Percentiles rank a stretch among this genome's conserved stretches.
Evolutionary conservation across 192 early-diverging fungal species (phyloP).

Genomic region (Coemansia sp.): DNA sequence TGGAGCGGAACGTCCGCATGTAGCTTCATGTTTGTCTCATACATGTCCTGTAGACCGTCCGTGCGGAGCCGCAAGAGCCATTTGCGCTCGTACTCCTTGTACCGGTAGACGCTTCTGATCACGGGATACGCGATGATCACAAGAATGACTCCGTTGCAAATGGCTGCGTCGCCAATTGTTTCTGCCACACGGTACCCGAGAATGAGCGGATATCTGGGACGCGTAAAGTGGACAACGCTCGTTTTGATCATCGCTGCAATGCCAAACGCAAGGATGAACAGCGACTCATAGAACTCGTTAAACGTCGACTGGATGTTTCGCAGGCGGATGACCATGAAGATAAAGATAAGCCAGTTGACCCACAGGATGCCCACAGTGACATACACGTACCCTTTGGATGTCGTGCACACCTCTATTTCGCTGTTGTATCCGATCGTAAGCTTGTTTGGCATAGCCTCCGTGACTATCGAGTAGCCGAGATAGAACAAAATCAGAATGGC

Average conservation of each 20-base stretch:
- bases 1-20: constrained; percentile 11
- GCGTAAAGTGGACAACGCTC: constrained; percentile 9
- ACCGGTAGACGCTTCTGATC: constrained; percentile 11
- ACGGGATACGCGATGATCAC: constrained; percentile 20
- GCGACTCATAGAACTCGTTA: constrained; percentile 26
- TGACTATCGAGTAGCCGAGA: constrained; percentile 9
- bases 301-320: constrained; percentile 29
- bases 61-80: constrained; percentile 18
- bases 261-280: constrained; percentile 14
- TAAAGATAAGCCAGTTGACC: constrained; percentile 21
- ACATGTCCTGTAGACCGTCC: constrained; percentile 17
- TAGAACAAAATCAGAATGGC: neutral
- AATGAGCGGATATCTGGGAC: constrained; percentile 12
- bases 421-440: constrained; percentile 3
- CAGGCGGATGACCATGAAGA: constrained; percentile 13
- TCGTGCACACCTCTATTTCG: constrained; percentile 18
- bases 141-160: constrained; percentile 19
- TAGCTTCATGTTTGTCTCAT: constrained; percentile 19
- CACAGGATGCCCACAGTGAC: constrained; percentile 19
- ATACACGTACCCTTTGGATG: constrained; percentile 11
- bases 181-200: constrained; percentile 8
- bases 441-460: neutral
- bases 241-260: constrained; percentile 26
- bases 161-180: constrained; percentile 13
- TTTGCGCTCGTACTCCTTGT: constrained; percentile 22